Conservation (phyloP, 208 protist species). For the Phytomonas francai region DNA sequence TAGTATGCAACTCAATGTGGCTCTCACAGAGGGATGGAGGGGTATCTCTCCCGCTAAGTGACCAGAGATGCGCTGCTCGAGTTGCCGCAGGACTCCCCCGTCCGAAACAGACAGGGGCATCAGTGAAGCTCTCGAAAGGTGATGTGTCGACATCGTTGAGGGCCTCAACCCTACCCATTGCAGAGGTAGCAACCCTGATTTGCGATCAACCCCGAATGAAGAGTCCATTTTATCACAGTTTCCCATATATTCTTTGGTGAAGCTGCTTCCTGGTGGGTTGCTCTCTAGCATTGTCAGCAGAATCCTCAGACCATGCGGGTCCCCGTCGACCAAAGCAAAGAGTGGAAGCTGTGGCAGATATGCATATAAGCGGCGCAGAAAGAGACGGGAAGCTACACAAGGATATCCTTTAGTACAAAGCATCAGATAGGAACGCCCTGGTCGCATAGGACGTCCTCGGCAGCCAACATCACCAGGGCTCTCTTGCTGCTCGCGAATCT, state of each 20-base stretch:
- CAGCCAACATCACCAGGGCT: neutral
- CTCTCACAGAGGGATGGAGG: slow-evolving; percentile 1
- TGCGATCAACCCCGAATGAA: neutral
- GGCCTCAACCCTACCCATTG: slow-evolving; percentile 5
- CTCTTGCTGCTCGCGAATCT: slow-evolving; percentile 1
- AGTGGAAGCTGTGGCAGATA: slow-evolving; percentile 34
- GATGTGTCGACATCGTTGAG: neutral
- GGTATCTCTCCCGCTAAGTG: neutral
- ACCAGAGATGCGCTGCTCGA: neutral
- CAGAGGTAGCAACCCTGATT: slow-evolving; percentile 10
- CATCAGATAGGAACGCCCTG: slow-evolving; percentile 15
- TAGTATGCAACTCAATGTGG: slow-evolving; percentile 22
- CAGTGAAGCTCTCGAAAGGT: neutral
- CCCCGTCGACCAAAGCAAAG: slow-evolving; percentile 63
- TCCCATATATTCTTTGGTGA: neutral
- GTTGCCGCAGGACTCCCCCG: slow-evolving; percentile 13
- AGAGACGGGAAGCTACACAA: slow-evolving; percentile 38
- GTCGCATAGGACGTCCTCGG: neutral
- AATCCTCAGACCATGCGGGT: slow-evolving; percentile 75
- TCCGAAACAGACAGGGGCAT: slow-evolving; percentile 20
- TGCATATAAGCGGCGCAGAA: slow-evolving; percentile 41
- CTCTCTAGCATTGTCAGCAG: slow-evolving; percentile 26
- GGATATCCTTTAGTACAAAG: slow-evolving; percentile 80
- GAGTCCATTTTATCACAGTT: neutral
- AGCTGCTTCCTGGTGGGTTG: slow-evolving; percentile 21